These are phyloP conservation scores for Zoysia pacifica DNA, from an alignment of 176 grass and related monocot genomes.

Conservation along the genomic window DNA sequence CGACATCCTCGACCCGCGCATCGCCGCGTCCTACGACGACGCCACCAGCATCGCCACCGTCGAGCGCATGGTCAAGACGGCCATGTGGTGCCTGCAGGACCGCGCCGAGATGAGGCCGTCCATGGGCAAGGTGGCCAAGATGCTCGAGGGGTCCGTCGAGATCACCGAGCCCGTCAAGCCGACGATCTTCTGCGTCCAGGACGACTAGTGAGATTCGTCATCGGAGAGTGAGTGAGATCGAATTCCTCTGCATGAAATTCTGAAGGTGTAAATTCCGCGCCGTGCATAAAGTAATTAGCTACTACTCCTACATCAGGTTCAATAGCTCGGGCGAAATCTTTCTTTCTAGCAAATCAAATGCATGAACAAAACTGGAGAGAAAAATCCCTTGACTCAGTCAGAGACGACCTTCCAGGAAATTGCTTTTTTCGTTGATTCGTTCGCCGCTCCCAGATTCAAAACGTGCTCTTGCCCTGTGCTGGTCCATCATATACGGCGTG, in stretches of 20 bases:
- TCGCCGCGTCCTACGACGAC: conserved; percentile 52
- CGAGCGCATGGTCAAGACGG: conserved; percentile 95
- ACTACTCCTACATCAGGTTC: too few species aligned
- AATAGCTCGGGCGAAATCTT: too few species aligned
- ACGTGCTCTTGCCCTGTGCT: background rate
- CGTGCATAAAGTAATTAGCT: too few species aligned
- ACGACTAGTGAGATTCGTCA: conserved; percentile 36
- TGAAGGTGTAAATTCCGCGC: too few species aligned
- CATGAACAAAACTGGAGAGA: too few species aligned
- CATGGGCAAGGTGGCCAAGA: conserved; percentile 95
- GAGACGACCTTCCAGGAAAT: background rate
- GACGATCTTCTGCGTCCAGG: conserved; percentile 77
- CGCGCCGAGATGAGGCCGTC: conserved; percentile 76
- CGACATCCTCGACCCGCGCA: conserved; percentile 75
- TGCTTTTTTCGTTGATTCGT: background rate
- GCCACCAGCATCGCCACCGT: conserved; percentile 48
- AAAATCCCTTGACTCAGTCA: background rate
- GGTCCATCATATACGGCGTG: background rate
- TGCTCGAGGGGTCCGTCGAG: conserved; percentile 90
- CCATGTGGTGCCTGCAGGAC: conserved; percentile 99
- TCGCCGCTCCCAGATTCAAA: background rate
- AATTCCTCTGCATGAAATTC: background rate
- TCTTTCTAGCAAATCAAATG: too few species aligned
- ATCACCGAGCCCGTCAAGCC: conserved; percentile 83
- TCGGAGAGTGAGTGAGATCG: background rate